Percentiles rank a stretch among this genome's conserved stretches.
These are phyloP conservation scores for Chloris gayana DNA, from an alignment of 176 grass and related monocot genomes.

Conservation along the genomic window DNA sequence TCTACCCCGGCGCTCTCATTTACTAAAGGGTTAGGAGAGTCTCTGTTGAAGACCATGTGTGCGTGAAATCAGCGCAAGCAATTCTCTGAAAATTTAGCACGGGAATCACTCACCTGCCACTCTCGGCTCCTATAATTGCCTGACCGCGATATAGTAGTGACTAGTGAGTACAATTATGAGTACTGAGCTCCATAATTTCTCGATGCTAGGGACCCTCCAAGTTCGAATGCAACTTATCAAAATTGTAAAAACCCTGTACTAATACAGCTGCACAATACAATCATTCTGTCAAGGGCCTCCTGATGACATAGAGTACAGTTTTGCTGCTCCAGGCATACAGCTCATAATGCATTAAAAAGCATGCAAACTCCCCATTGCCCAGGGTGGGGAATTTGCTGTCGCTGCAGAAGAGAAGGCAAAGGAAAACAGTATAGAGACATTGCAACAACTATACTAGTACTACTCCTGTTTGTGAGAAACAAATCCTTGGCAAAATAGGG, in stretches of 20 bases:
- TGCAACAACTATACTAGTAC: not conserved
- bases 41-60: constrained; percentile 12
- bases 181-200: not conserved
- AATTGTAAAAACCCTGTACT: not conserved
- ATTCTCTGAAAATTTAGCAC: not conserved
- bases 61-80: constrained; percentile 9
- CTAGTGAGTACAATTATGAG: not conserved
- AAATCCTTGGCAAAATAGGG: constrained; percentile 4
- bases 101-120: constrained; percentile 16
- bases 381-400: not conserved
- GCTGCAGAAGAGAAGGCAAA: not conserved
- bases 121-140: constrained; percentile 8
- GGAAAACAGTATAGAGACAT: constrained; percentile 17
- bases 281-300: not conserved
- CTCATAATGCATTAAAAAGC: constrained; percentile 20
- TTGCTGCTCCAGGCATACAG: constrained; percentile 1
- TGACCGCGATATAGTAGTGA: not conserved
- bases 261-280: not conserved
- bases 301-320: not conserved
- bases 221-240: not conserved
- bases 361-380: constrained; percentile 4
- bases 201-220: not conserved
- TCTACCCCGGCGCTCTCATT: constrained; percentile 12
- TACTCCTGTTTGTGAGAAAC: not conserved
- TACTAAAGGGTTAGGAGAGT: constrained; percentile 20